Evolutionary conservation across 495 filamentous ascomycete species (phyloP).

Genomic region (Trichoderma reesei): DNA sequence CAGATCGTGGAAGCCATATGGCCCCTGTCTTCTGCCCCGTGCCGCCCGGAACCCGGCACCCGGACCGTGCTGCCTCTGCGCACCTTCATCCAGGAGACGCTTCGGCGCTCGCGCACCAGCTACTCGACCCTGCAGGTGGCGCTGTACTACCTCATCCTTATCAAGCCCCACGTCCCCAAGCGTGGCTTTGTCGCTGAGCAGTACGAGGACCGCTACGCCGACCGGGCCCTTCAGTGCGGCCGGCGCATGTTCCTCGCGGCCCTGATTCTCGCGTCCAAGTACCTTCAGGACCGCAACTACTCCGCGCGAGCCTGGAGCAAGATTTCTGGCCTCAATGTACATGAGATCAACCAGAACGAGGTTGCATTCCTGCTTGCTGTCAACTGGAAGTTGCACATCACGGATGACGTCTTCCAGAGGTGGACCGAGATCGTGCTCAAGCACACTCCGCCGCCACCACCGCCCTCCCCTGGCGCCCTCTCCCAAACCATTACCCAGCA

Average conservation of each 20-base stretch:
- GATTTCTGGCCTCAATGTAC: constrained; percentile 82
- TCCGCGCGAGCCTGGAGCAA: constrained; percentile 97
- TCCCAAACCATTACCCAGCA: constrained; percentile 34
- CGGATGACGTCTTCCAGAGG: constrained; percentile 74
- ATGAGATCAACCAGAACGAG: constrained; percentile 95
- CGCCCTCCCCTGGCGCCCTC: constrained; percentile 44
- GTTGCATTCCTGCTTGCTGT: constrained; percentile 85
- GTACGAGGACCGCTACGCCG: constrained; percentile 57
- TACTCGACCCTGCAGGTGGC: constrained; percentile 97
- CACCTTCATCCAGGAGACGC: constrained; percentile 94
- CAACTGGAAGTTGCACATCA: constrained; percentile 89
- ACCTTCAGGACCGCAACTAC: constrained; percentile 95
- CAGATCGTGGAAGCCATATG: constrained; percentile 97
- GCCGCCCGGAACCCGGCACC: constrained; percentile 44
- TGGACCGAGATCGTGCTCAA: constrained; percentile 90
- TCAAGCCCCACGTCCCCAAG: constrained; percentile 80
- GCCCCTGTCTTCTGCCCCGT: constrained; percentile 62
- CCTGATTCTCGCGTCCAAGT: constrained; percentile 90
- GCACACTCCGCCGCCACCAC: constrained; percentile 59
- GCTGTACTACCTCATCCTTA: constrained; percentile 88
- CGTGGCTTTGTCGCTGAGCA: constrained; percentile 82
- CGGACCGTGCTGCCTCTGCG: constrained; percentile 79
- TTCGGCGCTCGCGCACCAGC: constrained; percentile 87
- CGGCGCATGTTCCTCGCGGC: constrained; percentile 95
- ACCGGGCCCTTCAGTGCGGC: constrained; percentile 86